Base-by-base conservation (phyloP, 352 stramenopile genomes). In the Pythium rishiriense region DNA sequence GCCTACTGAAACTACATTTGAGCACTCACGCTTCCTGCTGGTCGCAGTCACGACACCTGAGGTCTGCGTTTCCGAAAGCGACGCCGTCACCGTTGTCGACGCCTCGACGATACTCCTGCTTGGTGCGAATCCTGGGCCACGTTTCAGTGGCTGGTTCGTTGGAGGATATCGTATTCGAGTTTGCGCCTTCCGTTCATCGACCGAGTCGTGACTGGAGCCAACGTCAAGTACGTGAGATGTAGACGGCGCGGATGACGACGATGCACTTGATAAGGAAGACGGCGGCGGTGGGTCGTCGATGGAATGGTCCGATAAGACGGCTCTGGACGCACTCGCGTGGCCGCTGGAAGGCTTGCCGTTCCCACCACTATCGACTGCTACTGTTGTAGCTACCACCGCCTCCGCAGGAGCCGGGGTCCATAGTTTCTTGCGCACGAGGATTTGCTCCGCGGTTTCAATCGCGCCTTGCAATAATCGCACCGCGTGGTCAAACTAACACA, bases 121-220 rank as follows among this genome's bases (percentile, higher is more conserved):
- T 58, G 58, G 33, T 53, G 29, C 45, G 55, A 70, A 46, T 62
- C 35, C 65, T 74, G 67, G 62, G 19, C 41, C 43, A 58, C 62
- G 51, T 69, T 58, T 49, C 14, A 55, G 59, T 61, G 28, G 61
- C 47, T 51, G 53, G 26, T 53, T 74, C 41, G 45, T 68, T 61
- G 57, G 58, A 66, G 62, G 71, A 62, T 55, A 68, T 65, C 55
- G 72, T 81, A 75, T 78, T 71, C 67, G 72, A 67, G 67, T 74
- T 52, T 76, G 71, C 31, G 72, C 68, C 15, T 75, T 70, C 12
- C 68, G 53, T 48, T 85, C 72, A 26, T 74, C 66, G 26, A 64
- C 57, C 46, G 57, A 64, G 57, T 64, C 57, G 24, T 26, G 57
- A 55, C 64, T 64, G 19, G 62, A 21, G 1, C 42, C 43, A 22